Evolutionary conservation across 2,329 filamentous ascomycete species (phyloP), one percentile per base, ranked within the genome.

Genomic region (Pseudogymnoascus sp.): DNA sequence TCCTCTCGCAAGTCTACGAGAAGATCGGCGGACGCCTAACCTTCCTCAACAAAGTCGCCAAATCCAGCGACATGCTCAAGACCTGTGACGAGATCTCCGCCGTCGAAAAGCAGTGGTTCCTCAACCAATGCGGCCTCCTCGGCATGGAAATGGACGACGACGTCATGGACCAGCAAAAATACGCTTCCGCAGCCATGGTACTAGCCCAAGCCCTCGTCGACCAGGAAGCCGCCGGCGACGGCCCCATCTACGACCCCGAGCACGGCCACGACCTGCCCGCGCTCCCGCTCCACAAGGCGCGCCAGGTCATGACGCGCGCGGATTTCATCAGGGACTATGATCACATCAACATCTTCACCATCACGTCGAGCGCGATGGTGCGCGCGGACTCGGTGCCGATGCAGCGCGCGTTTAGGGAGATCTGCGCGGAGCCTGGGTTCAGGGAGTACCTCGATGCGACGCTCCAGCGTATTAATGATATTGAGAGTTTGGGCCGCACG

Each of bases 111-210:
- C 87, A 85, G 0, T 93, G 89, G 89, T 87, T 92, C 69, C 76
- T 92, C 19, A 92, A 91, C 75, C 86, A 89, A 72, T 91, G 88
- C 73, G 89, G 88, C 79, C 89, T 92, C 62, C 80, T 93, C 1
- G 89, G 89, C 17, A 79, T 78, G 65, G 86, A 87, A 67, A 92
- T 89, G 88, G 95, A 97, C 69, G 95, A 97, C 76, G 95, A 99
- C 73, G 95, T 97, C 69, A 97, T 97, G 88, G 91, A 97, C 72
- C 90, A 97, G 75, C 92, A 97, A 74, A 97, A 97, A 75, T 97
- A 91, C 80, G 91, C 93, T 53, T 90, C 92, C 11, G 93, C 91
- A 11, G 92, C 95, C 38, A 96, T 97, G 89, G 90, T 96, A 21
- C 83, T 99, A 2, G 95, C 93, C 19, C 89, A 89, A 69, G 92